A percentile compares a stretch with the other conserved stretches of the same genome.
These are phyloP conservation scores for Chenopodium quinoa DNA, from an alignment of 148 eudicot species.

Conservation along the genomic window DNA sequence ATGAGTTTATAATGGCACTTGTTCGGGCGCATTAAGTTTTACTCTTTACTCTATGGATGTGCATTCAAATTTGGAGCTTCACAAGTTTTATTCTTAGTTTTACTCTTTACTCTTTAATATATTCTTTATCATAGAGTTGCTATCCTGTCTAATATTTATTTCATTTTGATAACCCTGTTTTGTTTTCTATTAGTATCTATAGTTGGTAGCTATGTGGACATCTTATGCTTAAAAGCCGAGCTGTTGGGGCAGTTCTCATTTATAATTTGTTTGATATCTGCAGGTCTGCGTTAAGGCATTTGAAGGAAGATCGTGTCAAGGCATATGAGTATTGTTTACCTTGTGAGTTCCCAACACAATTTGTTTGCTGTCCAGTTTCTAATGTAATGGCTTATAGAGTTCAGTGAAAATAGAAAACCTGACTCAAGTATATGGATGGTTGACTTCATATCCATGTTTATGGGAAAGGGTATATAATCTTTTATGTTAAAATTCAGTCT, in stretches of 20 bases:
- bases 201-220: neutral
- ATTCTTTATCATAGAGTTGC: neutral
- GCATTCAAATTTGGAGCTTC: too few species aligned
- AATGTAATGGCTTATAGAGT: too few species aligned
- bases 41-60: neutral
- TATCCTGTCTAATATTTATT: neutral
- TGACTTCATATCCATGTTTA: neutral
- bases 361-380: neutral
- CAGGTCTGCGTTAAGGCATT: constrained; percentile 79
- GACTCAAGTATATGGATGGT: neutral
- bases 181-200: neutral
- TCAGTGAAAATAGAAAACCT: too few species aligned
- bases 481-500: neutral
- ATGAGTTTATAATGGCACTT: constrained; percentile 1
- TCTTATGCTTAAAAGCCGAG: constrained; percentile 5
- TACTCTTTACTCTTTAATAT: neutral
- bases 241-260: constrained; percentile 5
- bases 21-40: neutral
- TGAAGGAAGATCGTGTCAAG: constrained; percentile 85
- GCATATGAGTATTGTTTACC: constrained; percentile 95
- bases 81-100: neutral
- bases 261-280: constrained; percentile 18
- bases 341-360: constrained; percentile 49
- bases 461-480: neutral
- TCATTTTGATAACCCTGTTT: too few species aligned